Conservation (phyloP, 805 yeast species). For the Saturnispora saitoi region DNA sequence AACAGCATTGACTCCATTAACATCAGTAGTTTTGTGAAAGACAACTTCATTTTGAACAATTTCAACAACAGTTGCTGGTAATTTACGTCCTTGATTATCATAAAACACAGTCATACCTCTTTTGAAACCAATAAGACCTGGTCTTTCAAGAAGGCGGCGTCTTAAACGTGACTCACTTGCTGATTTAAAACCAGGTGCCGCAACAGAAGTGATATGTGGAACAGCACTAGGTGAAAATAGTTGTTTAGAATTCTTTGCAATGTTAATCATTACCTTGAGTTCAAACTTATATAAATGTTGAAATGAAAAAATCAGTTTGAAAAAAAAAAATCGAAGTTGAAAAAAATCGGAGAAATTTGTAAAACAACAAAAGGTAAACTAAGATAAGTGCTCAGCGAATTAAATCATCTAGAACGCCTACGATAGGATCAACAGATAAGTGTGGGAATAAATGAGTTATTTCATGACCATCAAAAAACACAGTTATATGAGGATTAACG, state of each 20-base stretch:
- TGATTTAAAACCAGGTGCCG: slow-evolving; percentile 54
- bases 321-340: neutral
- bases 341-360: neutral
- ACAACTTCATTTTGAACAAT: slow-evolving; percentile 84
- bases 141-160: slow-evolving; percentile 63
- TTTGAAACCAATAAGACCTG: slow-evolving; percentile 79
- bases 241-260: slow-evolving; percentile 12
- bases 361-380: neutral
- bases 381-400: neutral
- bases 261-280: neutral
- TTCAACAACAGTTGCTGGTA: slow-evolving; percentile 83
- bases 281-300: neutral
- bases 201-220: slow-evolving; percentile 37
- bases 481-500: neutral
- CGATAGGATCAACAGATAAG: neutral
- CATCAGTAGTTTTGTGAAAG: slow-evolving; percentile 56
- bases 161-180: slow-evolving; percentile 63
- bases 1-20: slow-evolving; percentile 77
- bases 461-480: neutral
- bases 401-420: neutral
- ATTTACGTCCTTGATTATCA: slow-evolving; percentile 55
- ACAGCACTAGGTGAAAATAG: slow-evolving; percentile 41
- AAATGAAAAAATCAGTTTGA: neutral
- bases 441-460: neutral
- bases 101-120: slow-evolving; percentile 87